These are phyloP conservation scores for Vitis labrusca DNA, from an alignment of 164 flowering plant genomes.

Conservation along the genomic window DNA sequence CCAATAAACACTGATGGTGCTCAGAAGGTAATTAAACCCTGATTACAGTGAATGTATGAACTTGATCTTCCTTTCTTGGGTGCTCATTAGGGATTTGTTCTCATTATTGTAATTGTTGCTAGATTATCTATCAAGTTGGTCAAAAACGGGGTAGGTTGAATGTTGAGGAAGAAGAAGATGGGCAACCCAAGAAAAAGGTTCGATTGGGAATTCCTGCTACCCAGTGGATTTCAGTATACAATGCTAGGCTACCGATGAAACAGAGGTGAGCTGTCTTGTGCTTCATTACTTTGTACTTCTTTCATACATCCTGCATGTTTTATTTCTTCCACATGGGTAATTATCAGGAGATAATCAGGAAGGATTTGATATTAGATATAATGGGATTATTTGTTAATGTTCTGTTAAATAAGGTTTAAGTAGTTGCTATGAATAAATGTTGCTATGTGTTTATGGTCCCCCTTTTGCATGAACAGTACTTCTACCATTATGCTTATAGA, in stretches of 20 bases:
- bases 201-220: slow-evolving; percentile 91
- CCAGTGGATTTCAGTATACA: slow-evolving; percentile 89
- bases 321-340: too few relatives aligned
- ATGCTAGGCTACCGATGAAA: slow-evolving; percentile 80
- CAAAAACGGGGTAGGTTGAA: slow-evolving; percentile 81
- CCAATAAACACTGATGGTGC: slow-evolving; percentile 93
- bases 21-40: slow-evolving; percentile 51
- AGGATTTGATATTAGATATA: too few relatives aligned
- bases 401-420: too few relatives aligned
- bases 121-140: slow-evolving; percentile 79
- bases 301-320: not conserved
- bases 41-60: not conserved
- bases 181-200: slow-evolving; percentile 74
- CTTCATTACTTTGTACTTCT: not conserved
- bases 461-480: too few relatives aligned
- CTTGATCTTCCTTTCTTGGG: not conserved
- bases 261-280: slow-evolving; percentile 51
- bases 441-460: too few relatives aligned
- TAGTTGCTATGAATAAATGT: too few relatives aligned
- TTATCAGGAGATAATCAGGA: not conserved
- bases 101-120: slow-evolving; percentile 4
- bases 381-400: too few relatives aligned
- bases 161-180: slow-evolving; percentile 74
- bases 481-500: too few relatives aligned
- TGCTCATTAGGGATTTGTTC: not conserved